These are phyloP conservation scores for Seiridium unicorne DNA, from an alignment of 2,329 filamentous ascomycete species.

Conservation along the genomic window DNA sequence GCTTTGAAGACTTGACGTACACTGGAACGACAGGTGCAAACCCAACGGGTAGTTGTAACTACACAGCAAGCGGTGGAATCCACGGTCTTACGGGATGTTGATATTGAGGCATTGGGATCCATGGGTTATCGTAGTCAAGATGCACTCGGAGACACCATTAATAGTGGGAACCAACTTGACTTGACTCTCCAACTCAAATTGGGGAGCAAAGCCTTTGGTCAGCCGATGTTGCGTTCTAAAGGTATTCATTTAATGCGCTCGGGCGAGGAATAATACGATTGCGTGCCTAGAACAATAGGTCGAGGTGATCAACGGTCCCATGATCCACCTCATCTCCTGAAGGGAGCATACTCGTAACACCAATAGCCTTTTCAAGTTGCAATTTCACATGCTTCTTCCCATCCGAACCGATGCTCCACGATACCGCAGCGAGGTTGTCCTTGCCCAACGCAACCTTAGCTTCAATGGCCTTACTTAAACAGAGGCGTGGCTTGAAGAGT, in stretches of 20 bases:
- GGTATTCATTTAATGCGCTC: too few relatives aligned
- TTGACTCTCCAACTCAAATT: too few relatives aligned
- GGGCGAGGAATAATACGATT: too few relatives aligned
- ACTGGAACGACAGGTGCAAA: not conserved
- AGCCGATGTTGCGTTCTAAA: too few relatives aligned
- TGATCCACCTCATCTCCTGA: not conserved
- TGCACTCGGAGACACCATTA: too few relatives aligned
- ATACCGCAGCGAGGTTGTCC: not conserved
- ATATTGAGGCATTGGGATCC: too few relatives aligned
- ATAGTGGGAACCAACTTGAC: too few relatives aligned
- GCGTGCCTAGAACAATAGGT: not conserved
- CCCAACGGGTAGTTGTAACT: not conserved
- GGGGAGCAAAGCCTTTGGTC: too few relatives aligned
- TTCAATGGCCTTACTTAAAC: not conserved
- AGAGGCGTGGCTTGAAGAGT: constrained; percentile 11
- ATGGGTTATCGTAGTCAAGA: too few relatives aligned
- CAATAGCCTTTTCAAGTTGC: not conserved
- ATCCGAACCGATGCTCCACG: not conserved
- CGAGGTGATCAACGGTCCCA: not conserved
- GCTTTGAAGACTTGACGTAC: constrained; percentile 33
- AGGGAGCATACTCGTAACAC: not conserved
- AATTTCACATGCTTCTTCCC: not conserved
- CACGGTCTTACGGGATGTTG: not conserved
- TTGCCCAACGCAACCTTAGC: constrained; percentile 1
- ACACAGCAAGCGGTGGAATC: not conserved